These are phyloP conservation scores for Hanseniaspora pseudoguilliermondii DNA, from an alignment of 805 yeast genomes.

Conservation along the genomic window DNA sequence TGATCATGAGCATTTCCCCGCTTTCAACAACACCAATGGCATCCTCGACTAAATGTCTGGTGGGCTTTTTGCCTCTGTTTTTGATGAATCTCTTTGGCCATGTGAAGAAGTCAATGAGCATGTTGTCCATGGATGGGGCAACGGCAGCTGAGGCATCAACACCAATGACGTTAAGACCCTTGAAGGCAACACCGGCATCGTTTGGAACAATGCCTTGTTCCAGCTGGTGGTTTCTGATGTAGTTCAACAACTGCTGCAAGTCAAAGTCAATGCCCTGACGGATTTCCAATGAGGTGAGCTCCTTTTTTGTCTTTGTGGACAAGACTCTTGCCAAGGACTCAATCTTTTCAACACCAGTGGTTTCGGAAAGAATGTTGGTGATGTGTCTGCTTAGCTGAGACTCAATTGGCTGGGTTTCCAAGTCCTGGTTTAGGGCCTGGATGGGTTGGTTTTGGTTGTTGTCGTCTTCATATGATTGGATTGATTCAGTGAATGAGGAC, in stretches of 20 bases:
- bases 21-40: constrained; percentile 34
- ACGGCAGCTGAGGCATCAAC: constrained; percentile 42
- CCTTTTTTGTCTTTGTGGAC: constrained; percentile 37
- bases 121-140: constrained; percentile 36
- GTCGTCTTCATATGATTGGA: constrained; percentile 13
- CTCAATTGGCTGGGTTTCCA: constrained; percentile 20
- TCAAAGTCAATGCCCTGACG: constrained; percentile 36
- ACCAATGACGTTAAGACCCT: constrained; percentile 34
- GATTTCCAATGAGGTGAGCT: constrained; percentile 35
- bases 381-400: constrained; percentile 25
- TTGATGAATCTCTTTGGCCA: constrained; percentile 26
- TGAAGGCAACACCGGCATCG: constrained; percentile 40
- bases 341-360: constrained; percentile 30
- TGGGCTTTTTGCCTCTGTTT: constrained; percentile 24
- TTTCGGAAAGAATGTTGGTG: constrained; percentile 25
- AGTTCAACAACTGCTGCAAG: constrained; percentile 31
- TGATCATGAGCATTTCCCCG: constrained; percentile 42
- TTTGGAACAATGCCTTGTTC: constrained; percentile 38
- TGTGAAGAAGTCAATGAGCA: constrained; percentile 27
- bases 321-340: constrained; percentile 40
- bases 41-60: constrained; percentile 31
- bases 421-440: constrained; percentile 12
- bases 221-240: constrained; percentile 29
- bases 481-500: constrained; percentile 12
- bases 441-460: neutral